Evolutionary conservation across 1,284 basidiomycete species (phyloP).

Genomic region (Irpex rosettiformis): DNA sequence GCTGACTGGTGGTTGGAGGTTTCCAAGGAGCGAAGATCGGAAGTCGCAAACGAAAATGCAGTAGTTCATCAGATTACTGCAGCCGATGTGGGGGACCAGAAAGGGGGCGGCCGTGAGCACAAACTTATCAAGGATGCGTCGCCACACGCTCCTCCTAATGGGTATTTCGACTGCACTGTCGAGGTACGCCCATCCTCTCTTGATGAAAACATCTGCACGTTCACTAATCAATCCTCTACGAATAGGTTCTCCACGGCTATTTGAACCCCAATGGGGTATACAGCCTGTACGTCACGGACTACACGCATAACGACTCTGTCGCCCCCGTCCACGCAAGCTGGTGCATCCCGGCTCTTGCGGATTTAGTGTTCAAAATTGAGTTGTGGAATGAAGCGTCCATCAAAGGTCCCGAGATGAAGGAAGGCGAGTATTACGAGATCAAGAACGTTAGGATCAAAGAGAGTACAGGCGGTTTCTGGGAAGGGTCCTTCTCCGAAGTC

Average conservation of each 20-base stretch:
- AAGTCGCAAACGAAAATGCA: conserved; percentile 19
- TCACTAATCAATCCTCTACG: background rate
- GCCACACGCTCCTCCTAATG: conserved; percentile 35
- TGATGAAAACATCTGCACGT: conserved; percentile 3
- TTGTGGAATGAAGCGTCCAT: conserved; percentile 50
- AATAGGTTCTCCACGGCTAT: conserved; percentile 47
- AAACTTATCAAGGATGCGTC: conserved; percentile 48
- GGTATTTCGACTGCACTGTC: conserved; percentile 67
- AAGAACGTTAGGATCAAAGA: conserved; percentile 48
- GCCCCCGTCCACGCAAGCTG: conserved; percentile 35
- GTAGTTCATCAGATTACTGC: conserved; percentile 21
- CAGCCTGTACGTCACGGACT: conserved; percentile 66
- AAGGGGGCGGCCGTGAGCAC: conserved; percentile 34
- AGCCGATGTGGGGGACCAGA: conserved; percentile 4
- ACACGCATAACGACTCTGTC: conserved; percentile 43
- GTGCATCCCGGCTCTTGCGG: conserved; percentile 43
- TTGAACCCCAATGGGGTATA: conserved; percentile 35
- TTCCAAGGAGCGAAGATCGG: conserved; percentile 19
- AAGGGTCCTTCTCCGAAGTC: conserved; percentile 48
- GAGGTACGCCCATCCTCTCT: conserved; percentile 43
- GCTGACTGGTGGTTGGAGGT: conserved; percentile 55
- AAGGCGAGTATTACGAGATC: conserved; percentile 53
- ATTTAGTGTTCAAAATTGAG: conserved; percentile 48
- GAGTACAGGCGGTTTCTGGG: conserved; percentile 39
- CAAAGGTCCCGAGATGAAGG: conserved; percentile 40